These are phyloP conservation scores for Quercus suber DNA, from an alignment of 306 rosid species.

Conservation along the genomic window DNA sequence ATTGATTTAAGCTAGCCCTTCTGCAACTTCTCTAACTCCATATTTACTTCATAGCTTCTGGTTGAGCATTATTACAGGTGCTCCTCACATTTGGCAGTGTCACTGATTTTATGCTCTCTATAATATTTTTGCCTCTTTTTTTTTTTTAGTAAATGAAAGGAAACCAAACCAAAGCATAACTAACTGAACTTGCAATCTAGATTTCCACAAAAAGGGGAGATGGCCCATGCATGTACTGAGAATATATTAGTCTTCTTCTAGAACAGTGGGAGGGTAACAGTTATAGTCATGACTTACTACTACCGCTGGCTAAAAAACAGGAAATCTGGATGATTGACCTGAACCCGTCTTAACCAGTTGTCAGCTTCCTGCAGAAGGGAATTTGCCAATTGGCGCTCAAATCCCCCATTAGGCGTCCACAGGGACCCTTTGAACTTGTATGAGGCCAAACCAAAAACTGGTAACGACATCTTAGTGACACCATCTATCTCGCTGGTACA, in stretches of 20 bases:
- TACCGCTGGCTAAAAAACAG: conserved; percentile 67
- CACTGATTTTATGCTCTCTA: conserved; percentile 22
- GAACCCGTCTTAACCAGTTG: conserved; percentile 53
- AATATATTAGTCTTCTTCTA: conserved; percentile 21
- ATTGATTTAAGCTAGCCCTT: conserved; percentile 34
- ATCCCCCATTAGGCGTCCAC: conserved; percentile 80
- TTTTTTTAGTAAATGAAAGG: conserved; percentile 18
- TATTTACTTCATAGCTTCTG: conserved; percentile 25
- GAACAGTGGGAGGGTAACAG: conserved; percentile 23
- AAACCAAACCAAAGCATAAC: conserved; percentile 29
- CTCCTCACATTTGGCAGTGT: conserved; percentile 22
- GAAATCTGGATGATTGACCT: conserved; percentile 87
- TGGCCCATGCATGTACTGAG: conserved; percentile 15
- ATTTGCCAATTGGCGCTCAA: conserved; percentile 51
- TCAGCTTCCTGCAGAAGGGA: conserved; percentile 61
- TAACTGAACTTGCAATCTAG: conserved; percentile 23
- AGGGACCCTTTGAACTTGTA: conserved; percentile 84
- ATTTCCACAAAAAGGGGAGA: conserved; percentile 15
- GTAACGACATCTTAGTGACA: conserved; percentile 53
- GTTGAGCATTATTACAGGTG: conserved; percentile 18
- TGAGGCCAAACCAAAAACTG: conserved; percentile 83
- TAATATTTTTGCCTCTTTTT: not conserved
- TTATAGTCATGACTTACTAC: conserved; percentile 16
- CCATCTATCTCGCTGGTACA: conserved; percentile 38
- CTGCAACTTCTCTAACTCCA: conserved; percentile 36